Conservation (phyloP, 768 basidiomycete genomes). For the Amanita subjunquillea region DNA sequence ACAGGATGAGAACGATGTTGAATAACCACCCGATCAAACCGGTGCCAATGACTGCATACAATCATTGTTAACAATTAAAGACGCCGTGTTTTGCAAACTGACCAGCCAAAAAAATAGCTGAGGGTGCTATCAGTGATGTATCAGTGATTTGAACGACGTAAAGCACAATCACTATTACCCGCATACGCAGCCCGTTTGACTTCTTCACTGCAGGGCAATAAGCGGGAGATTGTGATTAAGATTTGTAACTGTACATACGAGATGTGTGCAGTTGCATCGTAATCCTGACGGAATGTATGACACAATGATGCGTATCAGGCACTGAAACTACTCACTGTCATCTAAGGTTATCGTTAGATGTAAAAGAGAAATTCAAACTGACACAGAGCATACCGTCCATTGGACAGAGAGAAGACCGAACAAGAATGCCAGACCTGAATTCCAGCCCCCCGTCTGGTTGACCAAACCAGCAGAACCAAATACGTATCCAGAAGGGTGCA, state of each 20-base stretch:
- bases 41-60: conserved; percentile 51
- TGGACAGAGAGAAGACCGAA: conserved; percentile 82
- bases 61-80: not conserved
- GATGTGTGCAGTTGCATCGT: conserved; percentile 75
- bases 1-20: conserved; percentile 81
- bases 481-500: conserved; percentile 74
- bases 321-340: conserved; percentile 34
- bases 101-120: conserved; percentile 55
- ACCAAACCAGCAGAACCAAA: conserved; percentile 67
- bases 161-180: conserved; percentile 22
- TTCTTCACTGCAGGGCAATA: conserved; percentile 45
- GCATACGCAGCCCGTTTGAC: conserved; percentile 74
- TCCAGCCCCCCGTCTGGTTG: conserved; percentile 77
- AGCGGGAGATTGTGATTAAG: not conserved
- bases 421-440: conserved; percentile 70
- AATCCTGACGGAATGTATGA: conserved; percentile 37
- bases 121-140: conserved; percentile 26
- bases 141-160: conserved; percentile 7
- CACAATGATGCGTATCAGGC: not conserved
- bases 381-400: conserved; percentile 54
- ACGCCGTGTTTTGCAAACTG: conserved; percentile 6
- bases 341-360: conserved; percentile 21
- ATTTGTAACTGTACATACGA: conserved; percentile 37
- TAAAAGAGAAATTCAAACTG: not conserved
- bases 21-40: conserved; percentile 77